Base-by-base conservation (phyloP, 2,329 filamentous ascomycete species). In the Cryphonectria radicalis region DNA sequence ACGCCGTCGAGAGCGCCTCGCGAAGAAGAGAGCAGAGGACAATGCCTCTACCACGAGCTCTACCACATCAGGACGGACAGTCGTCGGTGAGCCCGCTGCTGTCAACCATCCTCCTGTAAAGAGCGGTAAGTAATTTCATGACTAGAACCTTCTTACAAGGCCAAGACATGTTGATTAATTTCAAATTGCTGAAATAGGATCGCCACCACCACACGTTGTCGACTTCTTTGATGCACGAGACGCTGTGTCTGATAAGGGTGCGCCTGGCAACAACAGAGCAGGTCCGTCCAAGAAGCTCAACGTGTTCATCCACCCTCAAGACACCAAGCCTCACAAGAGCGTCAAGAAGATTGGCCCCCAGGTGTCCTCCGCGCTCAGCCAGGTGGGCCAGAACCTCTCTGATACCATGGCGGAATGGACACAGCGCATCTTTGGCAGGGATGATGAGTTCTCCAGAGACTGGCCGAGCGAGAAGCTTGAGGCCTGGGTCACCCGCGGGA, bases 391-490 rank as follows among this genome's bases (percentile, higher is more conserved):
- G 7, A 53, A 60, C 7, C 8, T 72, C 17, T 55, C 68, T 3
- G n/a, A 43, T 6, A 35, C 8, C 40, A 67, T 67, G n/a, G 40
- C 43, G 25, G 67, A 72, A 6, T 70, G 60, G 68, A 67, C 66
- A 8, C 64, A 70, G 25, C 42, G 60, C 25, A 40, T 70, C 0
- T 72, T 72, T 32, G 70, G 70, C 2, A 43, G 22, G 22, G 68
- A 70, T 3, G 68, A 70, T 42, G 43, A 65, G 32, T 72, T 72
- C 64, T 42, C 62, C 25, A 60, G 62, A 8, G 70, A 72, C 63
- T 70, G 70, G 63, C 67, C 66, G 46, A 72, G 67, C 67, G 25
- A 72, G 37, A 63, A 65, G 35, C 68, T 72, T 46, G 68, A 70
- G 55, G 70, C 70, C 43, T 68, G 65, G 67, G 67, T 72, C 28